phyloP scores from a whole-genome alignment of 345 rosid genomes.

The Hypericum androsaemum region DNA sequence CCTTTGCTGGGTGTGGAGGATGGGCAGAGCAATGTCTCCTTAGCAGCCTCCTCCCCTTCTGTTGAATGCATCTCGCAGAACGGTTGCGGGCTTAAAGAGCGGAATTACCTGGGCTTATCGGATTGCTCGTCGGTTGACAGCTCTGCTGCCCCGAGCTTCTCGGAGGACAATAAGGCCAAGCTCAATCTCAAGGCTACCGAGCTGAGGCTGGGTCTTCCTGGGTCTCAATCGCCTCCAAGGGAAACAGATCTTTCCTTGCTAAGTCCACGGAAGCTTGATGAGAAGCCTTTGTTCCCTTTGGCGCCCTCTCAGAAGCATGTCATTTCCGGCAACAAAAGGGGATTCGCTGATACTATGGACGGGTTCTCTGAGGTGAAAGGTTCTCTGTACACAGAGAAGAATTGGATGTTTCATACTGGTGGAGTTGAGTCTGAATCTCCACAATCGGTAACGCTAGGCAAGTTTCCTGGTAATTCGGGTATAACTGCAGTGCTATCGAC shows the following conservation, averaged over 20 bases:
- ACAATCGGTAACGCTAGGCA: not conserved
- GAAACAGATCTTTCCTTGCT: not conserved
- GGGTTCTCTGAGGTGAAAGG: slow-evolving; percentile 1
- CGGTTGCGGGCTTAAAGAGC: not conserved
- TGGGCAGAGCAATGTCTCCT: not conserved
- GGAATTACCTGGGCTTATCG: not conserved
- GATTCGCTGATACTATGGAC: not conserved
- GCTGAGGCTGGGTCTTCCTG: not conserved
- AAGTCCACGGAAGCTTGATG: not conserved
- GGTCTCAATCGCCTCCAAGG: not conserved
- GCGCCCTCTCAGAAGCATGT: not conserved
- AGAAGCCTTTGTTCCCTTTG: slow-evolving; percentile 1
- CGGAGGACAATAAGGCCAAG: not conserved
- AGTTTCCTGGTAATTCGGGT: not conserved
- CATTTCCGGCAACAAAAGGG: not conserved
- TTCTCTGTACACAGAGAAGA: not conserved
- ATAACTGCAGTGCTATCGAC: too few relatives aligned
- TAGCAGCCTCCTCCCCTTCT: not conserved
- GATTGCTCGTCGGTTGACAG: slow-evolving; percentile 1
- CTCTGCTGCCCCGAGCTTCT: not conserved
- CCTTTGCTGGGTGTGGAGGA: slow-evolving; percentile 1
- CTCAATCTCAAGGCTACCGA: slow-evolving; percentile 1
- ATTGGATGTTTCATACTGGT: not conserved
- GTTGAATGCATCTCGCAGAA: not conserved
- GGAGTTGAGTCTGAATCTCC: not conserved